These are phyloP conservation scores for Paramyrothecium roridum DNA, from an alignment of 2,329 filamentous ascomycete species.

Conservation along the genomic window DNA sequence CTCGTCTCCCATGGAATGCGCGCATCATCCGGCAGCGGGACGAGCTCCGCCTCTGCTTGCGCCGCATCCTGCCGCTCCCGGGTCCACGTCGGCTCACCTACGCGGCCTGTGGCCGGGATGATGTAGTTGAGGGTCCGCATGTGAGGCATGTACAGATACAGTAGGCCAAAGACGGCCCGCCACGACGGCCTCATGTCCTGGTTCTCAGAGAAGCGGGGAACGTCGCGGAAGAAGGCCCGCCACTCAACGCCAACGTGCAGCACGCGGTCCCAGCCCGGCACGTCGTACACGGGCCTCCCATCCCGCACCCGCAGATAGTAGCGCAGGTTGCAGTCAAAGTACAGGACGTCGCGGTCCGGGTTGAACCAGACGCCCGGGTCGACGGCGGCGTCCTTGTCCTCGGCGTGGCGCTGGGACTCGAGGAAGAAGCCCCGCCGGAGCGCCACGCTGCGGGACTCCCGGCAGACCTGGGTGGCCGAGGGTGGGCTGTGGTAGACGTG, in stretches of 20 bases:
- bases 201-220: slow-evolving; percentile 14
- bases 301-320: slow-evolving; percentile 8
- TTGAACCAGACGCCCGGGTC: slow-evolving; percentile 20
- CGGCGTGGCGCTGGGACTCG: slow-evolving; percentile 1
- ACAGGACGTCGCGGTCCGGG: slow-evolving; percentile 20
- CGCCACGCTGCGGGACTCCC: slow-evolving; percentile 21
- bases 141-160: slow-evolving; percentile 19
- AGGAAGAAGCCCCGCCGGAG: slow-evolving; percentile 21
- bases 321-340: slow-evolving; percentile 22
- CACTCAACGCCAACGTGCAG: slow-evolving; percentile 23
- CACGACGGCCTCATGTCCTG: slow-evolving; percentile 16
- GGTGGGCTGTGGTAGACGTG: slow-evolving; percentile 16
- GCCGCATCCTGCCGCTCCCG: slow-evolving; percentile 20
- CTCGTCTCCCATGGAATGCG: slow-evolving; percentile 20
- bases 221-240: slow-evolving; percentile 23
- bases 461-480: slow-evolving; percentile 14
- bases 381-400: neutral
- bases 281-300: slow-evolving; percentile 5
- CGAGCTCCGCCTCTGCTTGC: slow-evolving; percentile 11
- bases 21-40: slow-evolving; percentile 12
- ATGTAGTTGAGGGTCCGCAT: slow-evolving; percentile 21
- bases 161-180: slow-evolving; percentile 10
- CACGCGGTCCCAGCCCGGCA: slow-evolving; percentile 18
- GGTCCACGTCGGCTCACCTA: slow-evolving; percentile 19
- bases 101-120: slow-evolving; percentile 18